Evolutionary conservation across 352 stramenopile species (phyloP), one percentile per base, ranked within the genome.

Genomic region (Phytophthora capsici): DNA sequence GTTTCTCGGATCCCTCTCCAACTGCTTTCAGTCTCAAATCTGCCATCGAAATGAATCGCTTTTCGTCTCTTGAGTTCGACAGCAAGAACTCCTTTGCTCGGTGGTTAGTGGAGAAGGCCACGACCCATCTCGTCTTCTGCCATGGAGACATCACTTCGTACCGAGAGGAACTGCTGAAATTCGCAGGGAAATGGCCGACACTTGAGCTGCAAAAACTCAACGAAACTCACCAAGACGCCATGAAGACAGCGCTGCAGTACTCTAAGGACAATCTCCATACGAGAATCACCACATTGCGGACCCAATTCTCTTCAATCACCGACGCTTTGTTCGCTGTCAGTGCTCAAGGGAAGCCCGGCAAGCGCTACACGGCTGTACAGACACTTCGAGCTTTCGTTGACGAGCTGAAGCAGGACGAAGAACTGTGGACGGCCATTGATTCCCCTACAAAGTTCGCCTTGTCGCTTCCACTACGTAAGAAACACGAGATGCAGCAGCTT

Each of bases 41-140:
- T 34, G 28, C 28, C n/a, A 76, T 6, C 7, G 1, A 28, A 28
- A 28, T 76, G 68, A 57, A 60, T 58, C 49, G 50, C 23, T 55
- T 32, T n/a, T 52, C 28, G 3, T 72, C 51, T 38, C 38, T 68
- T 2, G 65, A 72, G 17, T 75, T 78, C 30, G 53, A 49, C 8
- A 45, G 66, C 66, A 78, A 72, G 56, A 54, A 68, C 17, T 54
- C 71, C 20, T 80, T 77, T 45, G 72, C 72, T 4, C 63, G 66
- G 40, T 80, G 69, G 61, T 69, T 77, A 10, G 60, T 68, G 7
- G 28, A 45, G 3, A 71, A 77, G 22, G 61, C 63, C n/a, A 46
- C 34, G 3, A 40, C 46, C 6, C 57, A 34, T 28, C 32, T 72
- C 7, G 53, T 70, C n/a, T 20, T 57, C 9, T 65, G 38, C 6